Percentiles rank a stretch among this genome's conserved stretches.
Conservation (phyloP, 148 eudicot genomes). For the Dysphania ambrosioides region DNA sequence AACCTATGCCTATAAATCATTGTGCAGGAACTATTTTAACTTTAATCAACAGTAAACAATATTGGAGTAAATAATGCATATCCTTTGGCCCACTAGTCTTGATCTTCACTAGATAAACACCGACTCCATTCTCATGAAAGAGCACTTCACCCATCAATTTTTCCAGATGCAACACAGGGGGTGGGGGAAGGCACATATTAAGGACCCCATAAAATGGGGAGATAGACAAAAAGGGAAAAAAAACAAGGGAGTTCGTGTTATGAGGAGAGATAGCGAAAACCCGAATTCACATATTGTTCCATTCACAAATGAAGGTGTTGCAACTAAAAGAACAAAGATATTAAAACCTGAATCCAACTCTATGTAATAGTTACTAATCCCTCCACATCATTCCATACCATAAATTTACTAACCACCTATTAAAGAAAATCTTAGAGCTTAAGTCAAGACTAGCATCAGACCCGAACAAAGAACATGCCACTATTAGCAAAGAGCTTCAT, state of each 20-base stretch:
- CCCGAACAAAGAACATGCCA: neutral
- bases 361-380: no score
- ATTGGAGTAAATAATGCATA: neutral
- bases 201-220: neutral
- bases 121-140: neutral
- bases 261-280: neutral
- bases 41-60: neutral
- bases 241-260: neutral
- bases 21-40: neutral
- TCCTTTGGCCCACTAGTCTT: neutral
- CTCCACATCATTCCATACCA: neutral
- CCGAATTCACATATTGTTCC: neutral
- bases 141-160: neutral
- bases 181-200: neutral
- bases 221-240: neutral
- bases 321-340: neutral
- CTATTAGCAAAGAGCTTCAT: neutral
- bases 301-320: neutral
- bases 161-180: no score
- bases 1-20: neutral
- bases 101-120: neutral
- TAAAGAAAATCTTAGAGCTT: neutral
- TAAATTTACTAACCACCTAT: neutral
- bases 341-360: neutral
- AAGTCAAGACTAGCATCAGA: neutral